Percentiles rank a stretch among this genome's conserved stretches.
These are phyloP conservation scores for Lentinus tigrinus DNA, from an alignment of 768 basidiomycete genomes.

Conservation along the genomic window DNA sequence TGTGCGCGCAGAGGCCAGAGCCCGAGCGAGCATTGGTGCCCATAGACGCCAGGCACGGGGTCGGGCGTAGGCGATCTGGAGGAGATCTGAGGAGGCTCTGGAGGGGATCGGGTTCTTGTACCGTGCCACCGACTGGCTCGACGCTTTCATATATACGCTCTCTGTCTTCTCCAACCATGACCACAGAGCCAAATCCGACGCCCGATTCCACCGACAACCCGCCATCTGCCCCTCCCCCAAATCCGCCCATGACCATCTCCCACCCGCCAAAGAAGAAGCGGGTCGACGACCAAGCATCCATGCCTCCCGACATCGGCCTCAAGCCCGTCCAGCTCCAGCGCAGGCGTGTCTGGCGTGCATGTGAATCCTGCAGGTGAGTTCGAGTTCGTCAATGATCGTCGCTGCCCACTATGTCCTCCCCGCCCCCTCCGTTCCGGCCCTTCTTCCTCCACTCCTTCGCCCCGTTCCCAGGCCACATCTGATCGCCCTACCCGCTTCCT, in stretches of 20 bases:
- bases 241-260: constrained; percentile 24
- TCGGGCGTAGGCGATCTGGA: constrained; percentile 2
- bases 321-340: constrained; percentile 81
- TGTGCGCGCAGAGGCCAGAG: not conserved
- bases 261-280: constrained; percentile 79
- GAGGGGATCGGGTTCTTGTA: constrained; percentile 1
- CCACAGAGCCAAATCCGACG: constrained; percentile 14
- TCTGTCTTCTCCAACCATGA: constrained; percentile 16
- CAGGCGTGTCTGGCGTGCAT: constrained; percentile 82
- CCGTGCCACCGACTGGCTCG: not conserved
- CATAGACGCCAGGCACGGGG: constrained; percentile 15
- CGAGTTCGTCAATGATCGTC: constrained; percentile 4
- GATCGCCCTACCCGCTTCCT: constrained; percentile 19
- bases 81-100: not conserved
- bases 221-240: constrained; percentile 24
- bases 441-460: constrained; percentile 14
- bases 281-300: constrained; percentile 48
- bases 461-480: constrained; percentile 11
- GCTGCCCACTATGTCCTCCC: constrained; percentile 5
- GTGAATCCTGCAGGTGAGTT: constrained; percentile 80
- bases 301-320: constrained; percentile 51
- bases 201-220: constrained; percentile 51
- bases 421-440: constrained; percentile 14
- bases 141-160: constrained; percentile 21
- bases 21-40: too few species aligned